Evolutionary conservation across 2,329 filamentous ascomycete species (phyloP), one percentile per base, ranked within the genome.

Genomic region (Lachnellula hyalina): DNA sequence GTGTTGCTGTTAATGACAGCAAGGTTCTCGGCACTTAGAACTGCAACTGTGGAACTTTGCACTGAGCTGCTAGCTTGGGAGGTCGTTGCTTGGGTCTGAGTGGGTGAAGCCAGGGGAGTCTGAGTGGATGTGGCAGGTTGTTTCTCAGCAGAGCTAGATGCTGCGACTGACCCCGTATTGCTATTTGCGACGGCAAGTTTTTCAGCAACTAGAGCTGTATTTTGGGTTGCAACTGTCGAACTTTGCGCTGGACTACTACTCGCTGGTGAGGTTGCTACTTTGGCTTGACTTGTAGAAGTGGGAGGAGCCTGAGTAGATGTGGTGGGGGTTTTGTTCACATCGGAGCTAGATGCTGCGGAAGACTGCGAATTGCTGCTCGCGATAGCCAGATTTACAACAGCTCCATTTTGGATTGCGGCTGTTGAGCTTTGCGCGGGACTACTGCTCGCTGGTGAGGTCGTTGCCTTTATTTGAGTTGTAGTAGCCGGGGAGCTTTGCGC

Each of bases 241-340:
- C n/a, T 21, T 9, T 35, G 4, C 15, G 28, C 23, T 14, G 51
- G 45, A 8, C 38, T 7, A 17, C 44, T 25, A 35, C 53, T 49
- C n/a, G 48, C 19, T 32, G 51, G 51, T 32, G 53, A 55, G 42
- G 49, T 51, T 9, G 51, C 38, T 14, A 49, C 51, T 12, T 32
- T 32, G 28, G 8, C 8, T 32, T 32, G 28, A 9, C 28, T 32
- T 32, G 28, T 32, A 32, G 28, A 32, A 32, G 8, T 32, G 7
- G 8, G 28, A 32, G 28, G 28, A 11, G 40, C 23, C 12, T 6
- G 11, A 35, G 23, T 36, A 3, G 48, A n/a, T 34, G 51, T 23
- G 5, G 23, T 40, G 4, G 55, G 40, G 28, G 1, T 32, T 38
- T 15, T 15, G 17, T 25, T 45, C 12, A 8, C 41, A n/a, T 23